These are phyloP conservation scores for Fagopyrum homotropicum DNA, from an alignment of 148 eudicot species.

Conservation along the genomic window DNA sequence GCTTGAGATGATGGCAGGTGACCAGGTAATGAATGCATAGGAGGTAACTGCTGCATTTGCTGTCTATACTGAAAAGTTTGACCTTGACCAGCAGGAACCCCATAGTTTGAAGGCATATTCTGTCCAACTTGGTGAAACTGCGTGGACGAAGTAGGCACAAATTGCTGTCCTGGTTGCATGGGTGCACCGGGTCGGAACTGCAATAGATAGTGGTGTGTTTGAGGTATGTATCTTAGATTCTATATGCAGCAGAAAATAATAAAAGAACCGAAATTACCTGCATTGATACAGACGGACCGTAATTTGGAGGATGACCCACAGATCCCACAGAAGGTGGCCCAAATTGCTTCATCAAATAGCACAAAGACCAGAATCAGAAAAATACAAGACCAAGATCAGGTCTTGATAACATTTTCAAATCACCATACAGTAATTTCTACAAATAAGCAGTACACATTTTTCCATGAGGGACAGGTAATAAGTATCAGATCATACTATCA, in stretches of 20 bases:
- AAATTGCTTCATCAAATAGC: conserved; percentile 22
- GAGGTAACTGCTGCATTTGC: conserved; percentile 69
- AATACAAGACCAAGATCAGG: conserved; percentile 4
- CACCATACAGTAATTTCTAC: not conserved
- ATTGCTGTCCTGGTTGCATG: conserved; percentile 63
- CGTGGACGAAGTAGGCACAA: conserved; percentile 35
- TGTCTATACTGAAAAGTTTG: conserved; percentile 64
- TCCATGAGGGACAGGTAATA: not conserved
- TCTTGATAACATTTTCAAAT: not conserved
- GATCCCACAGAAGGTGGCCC: conserved; percentile 48
- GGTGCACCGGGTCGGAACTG: conserved; percentile 67
- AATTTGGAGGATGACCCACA: conserved; percentile 69
- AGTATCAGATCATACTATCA: not conserved
- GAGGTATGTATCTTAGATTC: not conserved
- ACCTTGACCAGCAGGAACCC: conserved; percentile 40
- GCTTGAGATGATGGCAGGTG: conserved; percentile 39
- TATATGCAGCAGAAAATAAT: not conserved
- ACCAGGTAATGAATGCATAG: conserved; percentile 53
- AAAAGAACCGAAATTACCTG: conserved; percentile 37
- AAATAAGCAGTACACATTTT: not conserved
- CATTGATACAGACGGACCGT: conserved; percentile 49
- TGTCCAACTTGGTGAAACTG: conserved; percentile 64
- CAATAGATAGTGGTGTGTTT: conserved; percentile 11
- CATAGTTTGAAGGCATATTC: conserved; percentile 29
- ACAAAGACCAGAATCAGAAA: not conserved